Conservation (phyloP, 2,329 filamentous ascomycete genomes). For the Fusarium tupiense region DNA sequence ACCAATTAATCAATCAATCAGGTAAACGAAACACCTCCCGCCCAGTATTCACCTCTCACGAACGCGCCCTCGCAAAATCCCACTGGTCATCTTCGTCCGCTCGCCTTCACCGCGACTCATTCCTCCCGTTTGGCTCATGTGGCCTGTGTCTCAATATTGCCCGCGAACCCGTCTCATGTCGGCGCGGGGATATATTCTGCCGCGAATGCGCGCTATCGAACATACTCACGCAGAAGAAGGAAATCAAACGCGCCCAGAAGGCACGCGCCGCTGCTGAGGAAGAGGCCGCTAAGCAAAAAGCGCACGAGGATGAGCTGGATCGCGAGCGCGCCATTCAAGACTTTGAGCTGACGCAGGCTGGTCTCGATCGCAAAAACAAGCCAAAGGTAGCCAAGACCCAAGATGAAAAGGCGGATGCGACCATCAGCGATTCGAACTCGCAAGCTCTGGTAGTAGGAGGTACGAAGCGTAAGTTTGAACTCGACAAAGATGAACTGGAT, state of each 20-base stretch:
- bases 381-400: slow-evolving; percentile 53
- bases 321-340: slow-evolving; percentile 76
- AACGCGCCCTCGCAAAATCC: slow-evolving; percentile 82
- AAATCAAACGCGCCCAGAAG: slow-evolving; percentile 84
- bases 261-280: slow-evolving; percentile 68
- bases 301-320: slow-evolving; percentile 74
- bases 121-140: slow-evolving; percentile 90
- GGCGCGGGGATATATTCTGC: slow-evolving; percentile 90
- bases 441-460: slow-evolving; percentile 39
- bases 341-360: slow-evolving; percentile 87
- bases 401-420: background rate
- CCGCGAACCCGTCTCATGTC: slow-evolving; percentile 83
- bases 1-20: slow-evolving; percentile 41
- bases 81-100: slow-evolving; percentile 85
- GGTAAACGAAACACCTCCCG: slow-evolving; percentile 91
- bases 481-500: slow-evolving; percentile 80
- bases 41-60: slow-evolving; percentile 92
- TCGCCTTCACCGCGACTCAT: slow-evolving; percentile 89
- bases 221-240: slow-evolving; percentile 89
- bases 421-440: slow-evolving; percentile 1
- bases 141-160: slow-evolving; percentile 85
- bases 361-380: slow-evolving; percentile 56
- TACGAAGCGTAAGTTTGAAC: slow-evolving; percentile 75
- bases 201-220: slow-evolving; percentile 92
- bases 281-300: slow-evolving; percentile 69